A percentile compares a stretch with the other conserved stretches of the same genome.
These are phyloP conservation scores for Nicotiana undulata DNA, from an alignment of 257 asterid species.

Conservation along the genomic window DNA sequence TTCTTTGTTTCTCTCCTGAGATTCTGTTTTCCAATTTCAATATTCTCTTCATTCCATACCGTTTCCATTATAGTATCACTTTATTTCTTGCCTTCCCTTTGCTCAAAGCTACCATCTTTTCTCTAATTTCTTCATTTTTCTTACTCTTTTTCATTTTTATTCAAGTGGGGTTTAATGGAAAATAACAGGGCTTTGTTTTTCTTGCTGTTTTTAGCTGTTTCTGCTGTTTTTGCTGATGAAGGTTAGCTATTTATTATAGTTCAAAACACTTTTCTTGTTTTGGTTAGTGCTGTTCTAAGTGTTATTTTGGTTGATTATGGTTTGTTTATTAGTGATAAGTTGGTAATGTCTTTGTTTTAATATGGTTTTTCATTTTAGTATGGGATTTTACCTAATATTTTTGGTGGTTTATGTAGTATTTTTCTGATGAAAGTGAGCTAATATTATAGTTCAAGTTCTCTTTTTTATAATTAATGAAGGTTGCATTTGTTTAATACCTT, in stretches of 20 bases:
- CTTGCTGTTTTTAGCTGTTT: conserved; percentile 39
- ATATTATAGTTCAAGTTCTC: neutral
- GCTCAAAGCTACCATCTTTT: conserved; percentile 4
- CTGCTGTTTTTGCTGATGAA: conserved; percentile 75
- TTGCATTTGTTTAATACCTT: no score
- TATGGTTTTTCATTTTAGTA: no score
- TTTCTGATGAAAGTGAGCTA: conserved; percentile 22
- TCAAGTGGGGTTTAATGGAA: neutral
- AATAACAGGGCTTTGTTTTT: conserved; percentile 25
- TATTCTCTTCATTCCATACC: neutral
- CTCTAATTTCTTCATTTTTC: conserved; percentile 1
- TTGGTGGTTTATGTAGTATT: neutral
- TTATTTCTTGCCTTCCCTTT: neutral
- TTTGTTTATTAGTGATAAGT: neutral
- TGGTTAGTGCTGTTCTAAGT: neutral
- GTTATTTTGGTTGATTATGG: conserved; percentile 1
- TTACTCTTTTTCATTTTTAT: neutral
- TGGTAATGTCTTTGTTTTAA: neutral
- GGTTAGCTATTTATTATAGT: conserved; percentile 26
- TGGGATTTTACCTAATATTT: no score
- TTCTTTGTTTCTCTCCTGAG: neutral
- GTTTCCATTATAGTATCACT: neutral
- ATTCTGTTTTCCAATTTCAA: conserved; percentile 1
- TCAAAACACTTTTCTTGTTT: neutral
- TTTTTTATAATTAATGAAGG: no score